These are phyloP conservation scores for Mucuna pruriens DNA, from an alignment of 306 rosid species.

Conservation along the genomic window DNA sequence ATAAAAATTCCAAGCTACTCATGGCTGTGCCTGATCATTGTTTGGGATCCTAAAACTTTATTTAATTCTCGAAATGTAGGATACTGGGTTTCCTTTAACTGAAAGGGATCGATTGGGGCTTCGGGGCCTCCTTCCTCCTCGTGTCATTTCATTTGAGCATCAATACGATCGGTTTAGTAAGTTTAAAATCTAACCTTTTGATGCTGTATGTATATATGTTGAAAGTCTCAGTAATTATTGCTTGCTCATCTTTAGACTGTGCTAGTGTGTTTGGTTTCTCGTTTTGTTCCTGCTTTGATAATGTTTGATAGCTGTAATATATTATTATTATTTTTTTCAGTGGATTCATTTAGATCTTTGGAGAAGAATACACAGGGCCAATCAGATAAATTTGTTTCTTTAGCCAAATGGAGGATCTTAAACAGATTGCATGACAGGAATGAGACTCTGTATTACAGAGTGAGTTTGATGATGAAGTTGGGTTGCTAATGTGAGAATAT, in stretches of 20 bases:
- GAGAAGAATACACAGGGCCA: constrained; percentile 80
- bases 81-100: constrained; percentile 84
- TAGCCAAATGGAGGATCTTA: constrained; percentile 91
- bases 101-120: constrained; percentile 92
- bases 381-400: constrained; percentile 60
- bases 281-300: not conserved
- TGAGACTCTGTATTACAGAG: constrained; percentile 85
- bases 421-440: constrained; percentile 93
- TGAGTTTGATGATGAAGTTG: constrained; percentile 46
- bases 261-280: not conserved
- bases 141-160: constrained; percentile 81
- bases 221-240: constrained; percentile 13
- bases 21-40: not conserved
- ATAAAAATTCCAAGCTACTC: constrained; percentile 15
- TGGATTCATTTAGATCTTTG: constrained; percentile 83
- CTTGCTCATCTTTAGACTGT: not conserved
- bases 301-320: not conserved
- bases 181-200: constrained; percentile 33
- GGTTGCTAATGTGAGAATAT: constrained; percentile 23
- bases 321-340: constrained; percentile 42
- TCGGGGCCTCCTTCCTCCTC: constrained; percentile 94
- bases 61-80: constrained; percentile 51
- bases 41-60: not conserved
- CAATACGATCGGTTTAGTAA: constrained; percentile 89
- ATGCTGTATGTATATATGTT: not conserved